These are phyloP conservation scores for Cercospora sp. DNA, from an alignment of 2,329 filamentous ascomycete genomes.

Conservation along the genomic window DNA sequence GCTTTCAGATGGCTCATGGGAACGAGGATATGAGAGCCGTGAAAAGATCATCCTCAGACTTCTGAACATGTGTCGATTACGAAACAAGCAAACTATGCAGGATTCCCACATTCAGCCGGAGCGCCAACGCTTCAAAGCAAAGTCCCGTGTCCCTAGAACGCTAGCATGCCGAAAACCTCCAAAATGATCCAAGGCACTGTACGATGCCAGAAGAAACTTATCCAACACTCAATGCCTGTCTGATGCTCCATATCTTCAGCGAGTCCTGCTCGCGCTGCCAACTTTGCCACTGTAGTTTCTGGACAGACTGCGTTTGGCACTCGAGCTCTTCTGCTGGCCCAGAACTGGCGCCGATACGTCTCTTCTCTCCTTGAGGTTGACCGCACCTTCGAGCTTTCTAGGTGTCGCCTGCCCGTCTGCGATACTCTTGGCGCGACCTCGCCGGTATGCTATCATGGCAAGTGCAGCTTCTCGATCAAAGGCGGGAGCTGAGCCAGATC, in stretches of 20 bases:
- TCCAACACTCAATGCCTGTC: neutral
- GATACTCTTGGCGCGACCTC: constrained; percentile 69
- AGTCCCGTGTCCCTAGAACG: neutral
- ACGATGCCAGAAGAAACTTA: neutral
- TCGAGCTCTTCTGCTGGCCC: constrained; percentile 28
- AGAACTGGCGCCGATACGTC: constrained; percentile 50
- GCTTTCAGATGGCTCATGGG: neutral
- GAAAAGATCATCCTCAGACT: neutral
- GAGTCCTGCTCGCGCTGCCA: constrained; percentile 15
- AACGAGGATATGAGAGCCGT: neutral
- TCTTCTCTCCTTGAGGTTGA: constrained; percentile 43
- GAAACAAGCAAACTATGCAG: neutral
- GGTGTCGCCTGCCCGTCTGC: constrained; percentile 64
- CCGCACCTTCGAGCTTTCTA: constrained; percentile 54
- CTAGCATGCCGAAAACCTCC: neutral
- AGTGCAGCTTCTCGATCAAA: constrained; percentile 69
- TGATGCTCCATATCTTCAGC: neutral
- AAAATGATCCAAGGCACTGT: constrained; percentile 1
- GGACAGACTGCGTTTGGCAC: constrained; percentile 8
- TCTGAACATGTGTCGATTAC: neutral
- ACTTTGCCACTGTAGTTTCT: constrained; percentile 9
- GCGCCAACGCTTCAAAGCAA: constrained; percentile 6
- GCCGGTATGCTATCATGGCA: constrained; percentile 70
- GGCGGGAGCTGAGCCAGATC: constrained; percentile 25
- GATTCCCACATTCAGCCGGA: constrained; percentile 1